Base-by-base conservation (phyloP, 345 rosid species). In the Geranium rotundifolium region DNA sequence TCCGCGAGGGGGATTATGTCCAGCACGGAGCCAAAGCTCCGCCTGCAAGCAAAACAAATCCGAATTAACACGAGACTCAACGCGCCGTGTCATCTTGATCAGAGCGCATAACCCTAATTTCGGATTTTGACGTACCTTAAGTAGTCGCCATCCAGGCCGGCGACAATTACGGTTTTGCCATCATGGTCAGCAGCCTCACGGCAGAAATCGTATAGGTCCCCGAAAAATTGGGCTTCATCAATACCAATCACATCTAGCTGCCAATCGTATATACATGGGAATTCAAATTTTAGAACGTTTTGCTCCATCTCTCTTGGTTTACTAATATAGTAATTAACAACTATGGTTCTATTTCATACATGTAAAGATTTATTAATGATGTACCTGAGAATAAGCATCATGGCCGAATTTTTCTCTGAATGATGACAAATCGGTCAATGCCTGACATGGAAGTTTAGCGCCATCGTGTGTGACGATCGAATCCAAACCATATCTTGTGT, bases 191-290 rank as follows among this genome's bases (percentile, higher is more conserved):
- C 93, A 57, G 90, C 95, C 66, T 85, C 88, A 17, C 82, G 79
- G 75, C 96, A 92, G 71, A 92, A 89, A 64, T 87, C 96, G 72
- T 85, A 85, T 0, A 89, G 79, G 64, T 87, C 98, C 31, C 75
- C 88, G 62, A 91, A 89, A 76, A 89, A 91, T 50, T 89, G 95
- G 62, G 98, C 98, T 69, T 85, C 98, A 17, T 89, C 98, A 55
- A 89, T 89, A 5, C 95, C 96, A n/a, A 92, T 92, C 73, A 92
- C 96, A 71, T 89, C 98, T 15, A 89, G 80, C 84, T 79, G 85
- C 71, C 59, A n/a, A n/a, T n/a, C n/a, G n/a, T n/a, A n/a, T n/a
- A n/a, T n/a, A n/a, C n/a, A n/a, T n/a, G n/a, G n/a, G n/a, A n/a
- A n/a, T n/a, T n/a, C n/a, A n/a, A n/a, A n/a, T n/a, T n/a, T n/a